These are phyloP conservation scores for Cercophora sp. DNA, from an alignment of 495 filamentous ascomycete species.

Conservation along the genomic window DNA sequence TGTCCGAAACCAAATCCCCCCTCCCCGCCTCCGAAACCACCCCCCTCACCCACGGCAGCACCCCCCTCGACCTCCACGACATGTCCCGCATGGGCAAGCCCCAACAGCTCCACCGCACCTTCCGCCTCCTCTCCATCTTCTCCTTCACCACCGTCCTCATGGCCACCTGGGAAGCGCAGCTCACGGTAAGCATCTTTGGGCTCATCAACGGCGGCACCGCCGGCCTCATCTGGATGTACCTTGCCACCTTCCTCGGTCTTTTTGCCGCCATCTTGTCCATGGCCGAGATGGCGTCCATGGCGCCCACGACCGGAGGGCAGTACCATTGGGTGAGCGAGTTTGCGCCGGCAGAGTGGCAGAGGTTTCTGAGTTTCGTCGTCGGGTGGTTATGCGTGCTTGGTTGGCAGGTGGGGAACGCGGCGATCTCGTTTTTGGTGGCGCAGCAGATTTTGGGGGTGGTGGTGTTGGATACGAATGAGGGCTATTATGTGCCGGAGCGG, in stretches of 20 bases:
- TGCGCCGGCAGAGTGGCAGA: slow-evolving; percentile 49
- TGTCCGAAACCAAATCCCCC: neutral
- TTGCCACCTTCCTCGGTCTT: slow-evolving; percentile 26
- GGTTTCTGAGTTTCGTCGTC: slow-evolving; percentile 57
- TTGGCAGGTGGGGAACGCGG: slow-evolving; percentile 56
- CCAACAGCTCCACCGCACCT: slow-evolving; percentile 30
- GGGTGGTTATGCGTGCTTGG: slow-evolving; percentile 59
- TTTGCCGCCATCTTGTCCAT: slow-evolving; percentile 23
- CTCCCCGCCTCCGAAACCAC: neutral
- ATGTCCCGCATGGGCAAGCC: slow-evolving; percentile 15
- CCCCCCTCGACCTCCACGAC: slow-evolving; percentile 1
- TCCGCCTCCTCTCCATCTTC: slow-evolving; percentile 44
- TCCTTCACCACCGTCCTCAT: slow-evolving; percentile 47
- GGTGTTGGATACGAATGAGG: slow-evolving; percentile 49
- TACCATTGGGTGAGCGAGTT: slow-evolving; percentile 57
- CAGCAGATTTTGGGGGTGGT: slow-evolving; percentile 59
- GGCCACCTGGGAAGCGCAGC: slow-evolving; percentile 46
- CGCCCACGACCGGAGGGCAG: slow-evolving; percentile 33
- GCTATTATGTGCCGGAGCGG: slow-evolving; percentile 41
- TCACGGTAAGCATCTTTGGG: slow-evolving; percentile 14
- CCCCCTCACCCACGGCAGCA: neutral
- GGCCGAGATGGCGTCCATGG: slow-evolving; percentile 31
- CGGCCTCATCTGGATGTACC: slow-evolving; percentile 28
- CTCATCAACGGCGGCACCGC: slow-evolving; percentile 30
- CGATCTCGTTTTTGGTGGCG: slow-evolving; percentile 51